phyloP scores from a whole-genome alignment of 163 green algal species.

The Smithsoniella earleae region DNA sequence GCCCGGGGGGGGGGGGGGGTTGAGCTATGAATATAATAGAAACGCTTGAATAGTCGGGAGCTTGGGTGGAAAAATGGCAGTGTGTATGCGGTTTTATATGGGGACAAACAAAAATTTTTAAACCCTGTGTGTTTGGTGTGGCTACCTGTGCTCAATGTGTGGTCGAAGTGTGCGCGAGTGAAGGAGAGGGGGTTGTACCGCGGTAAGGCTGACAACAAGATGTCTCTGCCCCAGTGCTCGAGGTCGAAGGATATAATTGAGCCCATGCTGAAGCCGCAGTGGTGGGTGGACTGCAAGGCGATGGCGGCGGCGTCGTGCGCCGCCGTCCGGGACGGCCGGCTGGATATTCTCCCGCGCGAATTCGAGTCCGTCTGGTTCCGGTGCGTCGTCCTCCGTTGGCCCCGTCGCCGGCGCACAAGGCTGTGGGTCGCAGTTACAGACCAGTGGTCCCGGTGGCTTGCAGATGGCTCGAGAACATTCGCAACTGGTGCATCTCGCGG shows the following conservation, averaged over 20 bases:
- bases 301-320: slow-evolving; percentile 69
- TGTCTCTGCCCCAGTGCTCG: slow-evolving; percentile 91
- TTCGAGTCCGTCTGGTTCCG: slow-evolving; percentile 70
- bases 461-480: slow-evolving; percentile 93
- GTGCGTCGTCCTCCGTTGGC: slow-evolving; percentile 32
- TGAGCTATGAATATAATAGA: too few relatives aligned
- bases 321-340: slow-evolving; percentile 60
- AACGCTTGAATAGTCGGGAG: too few relatives aligned
- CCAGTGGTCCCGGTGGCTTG: slow-evolving; percentile 39
- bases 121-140: too few relatives aligned
- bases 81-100: too few relatives aligned
- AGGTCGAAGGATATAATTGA: slow-evolving; percentile 93
- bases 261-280: slow-evolving; percentile 87
- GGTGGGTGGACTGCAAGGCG: slow-evolving; percentile 76
- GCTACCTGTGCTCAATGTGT: too few relatives aligned
- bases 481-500: slow-evolving; percentile 95
- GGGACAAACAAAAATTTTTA: too few relatives aligned
- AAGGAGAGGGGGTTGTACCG: slow-evolving; percentile 77
- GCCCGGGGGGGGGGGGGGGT: too few relatives aligned
- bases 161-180: too few relatives aligned
- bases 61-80: too few relatives aligned
- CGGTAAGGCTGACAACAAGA: slow-evolving; percentile 71
- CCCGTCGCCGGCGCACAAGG: neutral
- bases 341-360: slow-evolving; percentile 80
- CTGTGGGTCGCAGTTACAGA: slow-evolving; percentile 45